phyloP scores from a whole-genome alignment of 306 rosid species.

The Fragaria nilgerrensis region DNA sequence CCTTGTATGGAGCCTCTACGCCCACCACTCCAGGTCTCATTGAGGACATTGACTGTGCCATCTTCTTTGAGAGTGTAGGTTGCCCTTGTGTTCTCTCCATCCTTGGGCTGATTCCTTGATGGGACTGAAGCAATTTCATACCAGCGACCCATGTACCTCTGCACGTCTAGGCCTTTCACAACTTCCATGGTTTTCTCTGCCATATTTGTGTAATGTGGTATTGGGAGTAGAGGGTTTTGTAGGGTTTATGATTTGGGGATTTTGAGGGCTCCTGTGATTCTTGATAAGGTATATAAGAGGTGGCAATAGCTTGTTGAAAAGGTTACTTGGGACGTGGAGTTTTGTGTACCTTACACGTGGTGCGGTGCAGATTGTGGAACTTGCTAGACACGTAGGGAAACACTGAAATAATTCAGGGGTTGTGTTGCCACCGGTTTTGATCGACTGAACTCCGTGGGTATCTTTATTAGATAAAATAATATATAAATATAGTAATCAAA shows the following conservation, averaged over 20 bases:
- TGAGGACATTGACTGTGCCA: constrained; percentile 65
- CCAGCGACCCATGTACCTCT: constrained; percentile 90
- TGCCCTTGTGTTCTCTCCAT: constrained; percentile 74
- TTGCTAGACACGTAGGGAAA: neutral
- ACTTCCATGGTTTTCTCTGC: constrained; percentile 62
- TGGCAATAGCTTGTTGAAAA: no score
- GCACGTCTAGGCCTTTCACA: constrained; percentile 52
- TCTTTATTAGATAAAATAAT: no score
- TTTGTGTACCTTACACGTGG: constrained; percentile 14
- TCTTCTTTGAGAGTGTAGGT: constrained; percentile 70
- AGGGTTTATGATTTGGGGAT: neutral
- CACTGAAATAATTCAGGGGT: neutral
- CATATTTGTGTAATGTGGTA: constrained; percentile 24
- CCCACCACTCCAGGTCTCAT: constrained; percentile 83
- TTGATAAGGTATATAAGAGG: constrained; percentile 12
- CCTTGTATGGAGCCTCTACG: constrained; percentile 60
- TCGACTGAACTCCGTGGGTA: rapidly evolving
- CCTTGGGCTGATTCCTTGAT: constrained; percentile 60
- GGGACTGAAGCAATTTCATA: constrained; percentile 92
- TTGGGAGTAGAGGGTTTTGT: neutral
- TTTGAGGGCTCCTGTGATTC: neutral
- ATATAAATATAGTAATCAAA: no score
- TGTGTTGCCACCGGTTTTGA: neutral
- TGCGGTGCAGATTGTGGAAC: neutral
- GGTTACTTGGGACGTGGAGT: constrained; percentile 28